Evolutionary conservation across 441 rosid genomes (phyloP).

Genomic region (Pelargonium citronellum): DNA sequence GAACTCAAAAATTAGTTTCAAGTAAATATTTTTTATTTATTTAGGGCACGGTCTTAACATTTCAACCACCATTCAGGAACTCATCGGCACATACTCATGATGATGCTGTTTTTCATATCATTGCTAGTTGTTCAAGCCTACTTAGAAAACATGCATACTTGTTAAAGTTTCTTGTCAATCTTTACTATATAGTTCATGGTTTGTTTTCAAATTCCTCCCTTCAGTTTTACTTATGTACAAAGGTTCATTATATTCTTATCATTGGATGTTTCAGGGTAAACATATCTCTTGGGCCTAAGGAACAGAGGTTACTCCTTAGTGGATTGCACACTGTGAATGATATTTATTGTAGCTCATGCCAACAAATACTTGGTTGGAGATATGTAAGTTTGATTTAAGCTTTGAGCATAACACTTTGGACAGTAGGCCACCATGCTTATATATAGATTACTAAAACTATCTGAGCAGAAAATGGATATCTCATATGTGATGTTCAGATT

Average conservation of each 20-base stretch:
- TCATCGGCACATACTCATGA: no score
- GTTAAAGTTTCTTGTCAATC: not conserved
- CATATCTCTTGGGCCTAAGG: slow-evolving; percentile 31
- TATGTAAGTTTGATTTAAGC: slow-evolving; percentile 30
- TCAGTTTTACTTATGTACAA: not conserved
- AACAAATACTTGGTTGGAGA: slow-evolving; percentile 40
- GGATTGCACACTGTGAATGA: slow-evolving; percentile 40
- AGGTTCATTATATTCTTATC: not conserved
- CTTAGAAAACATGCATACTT: not conserved
- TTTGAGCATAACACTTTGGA: not conserved
- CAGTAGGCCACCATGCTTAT: no score
- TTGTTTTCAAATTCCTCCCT: not conserved
- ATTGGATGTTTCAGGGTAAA: slow-evolving; percentile 34
- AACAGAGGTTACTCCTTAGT: slow-evolving; percentile 30
- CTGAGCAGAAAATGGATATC: not conserved
- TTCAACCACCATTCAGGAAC: no score
- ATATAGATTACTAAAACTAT: not conserved
- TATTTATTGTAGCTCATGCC: slow-evolving; percentile 44
- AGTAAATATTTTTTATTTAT: no score
- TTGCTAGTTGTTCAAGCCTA: not conserved
- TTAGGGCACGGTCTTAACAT: no score
- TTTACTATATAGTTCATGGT: not conserved
- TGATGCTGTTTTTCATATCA: not conserved
- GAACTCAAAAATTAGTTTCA: not conserved
- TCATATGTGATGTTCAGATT: not conserved